Conservation (phyloP, 2,329 filamentous ascomycete genomes). For the Scedosporium apiospermum region DNA sequence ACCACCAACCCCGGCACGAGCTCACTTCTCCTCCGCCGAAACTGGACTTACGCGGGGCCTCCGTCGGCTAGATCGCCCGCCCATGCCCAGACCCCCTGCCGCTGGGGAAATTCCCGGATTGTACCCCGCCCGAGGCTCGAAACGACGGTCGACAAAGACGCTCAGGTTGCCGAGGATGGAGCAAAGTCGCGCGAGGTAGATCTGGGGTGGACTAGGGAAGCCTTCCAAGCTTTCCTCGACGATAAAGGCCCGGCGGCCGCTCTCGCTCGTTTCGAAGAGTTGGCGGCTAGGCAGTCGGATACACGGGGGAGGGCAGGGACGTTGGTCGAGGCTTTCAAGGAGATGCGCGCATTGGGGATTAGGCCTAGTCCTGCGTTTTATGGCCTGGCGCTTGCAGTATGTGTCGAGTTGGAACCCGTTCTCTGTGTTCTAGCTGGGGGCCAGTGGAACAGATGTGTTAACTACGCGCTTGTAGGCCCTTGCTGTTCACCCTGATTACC, state of each 20-base stretch:
- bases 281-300: not conserved
- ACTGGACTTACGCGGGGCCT: not conserved
- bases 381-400: constrained; percentile 19
- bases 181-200: not conserved
- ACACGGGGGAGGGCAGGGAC: constrained; percentile 3
- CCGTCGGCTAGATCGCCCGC: not conserved
- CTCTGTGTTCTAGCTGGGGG: not conserved
- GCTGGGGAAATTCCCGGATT: not conserved
- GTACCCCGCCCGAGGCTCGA: not conserved
- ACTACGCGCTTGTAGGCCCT: constrained; percentile 41
- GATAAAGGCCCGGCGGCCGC: not conserved
- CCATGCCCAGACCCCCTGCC: not conserved
- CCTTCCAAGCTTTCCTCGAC: not conserved
- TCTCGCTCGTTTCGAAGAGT: not conserved
- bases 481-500: constrained; percentile 76
- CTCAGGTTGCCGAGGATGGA: not conserved
- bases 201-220: not conserved
- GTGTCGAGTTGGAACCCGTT: constrained; percentile 7
- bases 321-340: constrained; percentile 14
- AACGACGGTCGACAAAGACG: not conserved
- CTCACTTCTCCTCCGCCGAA: not conserved
- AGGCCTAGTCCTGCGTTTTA: constrained; percentile 8
- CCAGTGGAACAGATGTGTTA: not conserved
- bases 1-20: not conserved
- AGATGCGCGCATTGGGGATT: constrained; percentile 11